Base-by-base conservation (phyloP, 2,329 filamentous ascomycete genomes). In the Colletotrichum echinochloae region DNA sequence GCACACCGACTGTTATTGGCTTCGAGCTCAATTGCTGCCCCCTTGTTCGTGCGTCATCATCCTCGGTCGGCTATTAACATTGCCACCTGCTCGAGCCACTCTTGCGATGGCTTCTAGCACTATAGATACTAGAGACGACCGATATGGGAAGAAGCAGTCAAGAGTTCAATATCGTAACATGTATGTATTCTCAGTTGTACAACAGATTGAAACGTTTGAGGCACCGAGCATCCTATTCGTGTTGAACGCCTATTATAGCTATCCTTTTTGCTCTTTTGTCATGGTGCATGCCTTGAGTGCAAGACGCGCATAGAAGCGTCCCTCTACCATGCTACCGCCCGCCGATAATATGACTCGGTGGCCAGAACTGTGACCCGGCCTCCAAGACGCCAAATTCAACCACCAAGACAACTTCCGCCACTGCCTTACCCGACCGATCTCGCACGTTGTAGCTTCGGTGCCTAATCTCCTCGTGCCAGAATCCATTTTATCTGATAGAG, bases 401-500 rank as follows among this genome's bases (percentile, higher is more conserved):
- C 46, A 48, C 41, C 26, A 41, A 33, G 14, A 35, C 46, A 11
- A 44, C 65, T 33, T 37, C 49, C 26, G 12, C 12, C 49, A 20
- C 30, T 30, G 48, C 23, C 51, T 49, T 18, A 5, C 30, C 23
- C 23, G 39, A 23, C 39, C 14, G 30, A 48, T 44, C 35, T 39
- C 46, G 18, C 57, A 62, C 28, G 28, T 18, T 37, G 26, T 39
- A 44, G n/a, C 30, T 33, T 33, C 39, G 20, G 14, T 41, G 30
- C 23, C 41, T 44, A 23, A 20, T 23, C 30, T 12, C 26, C 30
- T 26, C 2, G 3, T 41, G n/a, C 44, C 30, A 46, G 11, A 14
- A 14, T 16, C 9, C 14, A 14, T 26, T 60, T 82, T 82, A 92
- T 74, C 92, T 88, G 73, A 94, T 89, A 52, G 90, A 90, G 67